Conservation (phyloP, 768 basidiomycete species). For the Clitopilus hobsonii region DNA sequence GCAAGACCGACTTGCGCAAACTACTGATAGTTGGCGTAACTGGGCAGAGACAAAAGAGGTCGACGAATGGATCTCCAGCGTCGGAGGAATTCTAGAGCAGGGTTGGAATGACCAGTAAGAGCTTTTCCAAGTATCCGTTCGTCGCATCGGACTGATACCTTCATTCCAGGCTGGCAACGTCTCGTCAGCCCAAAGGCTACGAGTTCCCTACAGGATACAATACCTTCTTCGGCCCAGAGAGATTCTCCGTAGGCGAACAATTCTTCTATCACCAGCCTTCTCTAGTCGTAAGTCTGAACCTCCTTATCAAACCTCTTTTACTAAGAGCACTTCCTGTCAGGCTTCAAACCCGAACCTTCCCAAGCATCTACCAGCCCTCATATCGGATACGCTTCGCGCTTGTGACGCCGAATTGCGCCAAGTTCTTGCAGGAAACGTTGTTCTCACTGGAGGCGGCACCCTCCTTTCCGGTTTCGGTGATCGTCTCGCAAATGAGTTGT, state of each 20-base stretch:
- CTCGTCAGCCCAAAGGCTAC: slow-evolving; percentile 63
- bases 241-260: slow-evolving; percentile 83
- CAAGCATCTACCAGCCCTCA: slow-evolving; percentile 70
- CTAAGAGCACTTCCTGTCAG: slow-evolving; percentile 17
- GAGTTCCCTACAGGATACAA: slow-evolving; percentile 97
- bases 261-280: slow-evolving; percentile 74
- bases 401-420: slow-evolving; percentile 92
- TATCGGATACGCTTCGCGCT: slow-evolving; percentile 71
- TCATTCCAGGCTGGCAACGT: slow-evolving; percentile 49
- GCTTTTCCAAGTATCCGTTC: neutral
- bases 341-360: slow-evolving; percentile 63
- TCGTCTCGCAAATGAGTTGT: slow-evolving; percentile 73
- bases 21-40: slow-evolving; percentile 74
- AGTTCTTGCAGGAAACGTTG: slow-evolving; percentile 87
- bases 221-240: slow-evolving; percentile 74
- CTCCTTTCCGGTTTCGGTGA: slow-evolving; percentile 84
- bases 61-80: slow-evolving; percentile 91
- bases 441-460: slow-evolving; percentile 93
- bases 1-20: slow-evolving; percentile 65
- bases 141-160: slow-evolving; percentile 1
- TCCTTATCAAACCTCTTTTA: slow-evolving; percentile 2
- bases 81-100: slow-evolving; percentile 80
- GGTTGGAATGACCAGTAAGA: slow-evolving; percentile 87
- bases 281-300: slow-evolving; percentile 37
- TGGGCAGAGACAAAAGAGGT: slow-evolving; percentile 83